Evolutionary conservation across 192 early-diverging fungal species (phyloP), one percentile per base, ranked within the genome.

Genomic region (Phlyctochytrium arcticum): DNA sequence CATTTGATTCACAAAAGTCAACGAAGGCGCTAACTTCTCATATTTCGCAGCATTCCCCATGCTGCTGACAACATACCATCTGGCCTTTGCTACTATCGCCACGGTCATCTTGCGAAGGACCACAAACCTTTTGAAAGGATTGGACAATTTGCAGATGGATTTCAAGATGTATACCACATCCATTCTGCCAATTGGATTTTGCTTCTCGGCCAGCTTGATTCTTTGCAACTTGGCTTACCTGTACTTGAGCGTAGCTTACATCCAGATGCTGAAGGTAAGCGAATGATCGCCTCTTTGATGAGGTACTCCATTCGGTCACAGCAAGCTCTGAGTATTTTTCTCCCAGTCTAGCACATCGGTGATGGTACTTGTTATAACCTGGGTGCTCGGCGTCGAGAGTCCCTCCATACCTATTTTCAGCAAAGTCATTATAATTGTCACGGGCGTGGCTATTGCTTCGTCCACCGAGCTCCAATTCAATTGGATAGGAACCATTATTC

Each of bases 21-120:
- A n/a, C n/a, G n/a, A n/a, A n/a, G n/a, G n/a, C n/a, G n/a, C n/a
- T n/a, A n/a, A n/a, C n/a, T n/a, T n/a, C n/a, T n/a, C n/a, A n/a
- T 42, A 42, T 42, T 42, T n/a, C 37, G 9, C 27, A 72, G 69
- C 74, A n/a, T 76, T 69, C 50, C 74, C 74, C 3, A 72, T 72
- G 32, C 69, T 76, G 27, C 62, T 76, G 26, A 76, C 74, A 31
- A 68, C 70, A 31, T 76, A 53, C 34, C 74, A 77, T 42, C 53
- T 76, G 29, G 19, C 60, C 42, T 71, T 66, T 56, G 70, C 71
- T 44, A 79, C 49, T 30, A 83, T 62, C 12, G 85, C 87, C 55
- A 89, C 75, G 15, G 83, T 56, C 27, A 83, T 91, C 12, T 86
- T 87, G 7, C 73, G 32, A 9, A 66, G 74, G 46, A 89, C 86